A percentile compares a stretch with the other conserved stretches of the same genome.
These are phyloP conservation scores for Pyrus betulifolia DNA, from an alignment of 306 rosid species.

Conservation along the genomic window DNA sequence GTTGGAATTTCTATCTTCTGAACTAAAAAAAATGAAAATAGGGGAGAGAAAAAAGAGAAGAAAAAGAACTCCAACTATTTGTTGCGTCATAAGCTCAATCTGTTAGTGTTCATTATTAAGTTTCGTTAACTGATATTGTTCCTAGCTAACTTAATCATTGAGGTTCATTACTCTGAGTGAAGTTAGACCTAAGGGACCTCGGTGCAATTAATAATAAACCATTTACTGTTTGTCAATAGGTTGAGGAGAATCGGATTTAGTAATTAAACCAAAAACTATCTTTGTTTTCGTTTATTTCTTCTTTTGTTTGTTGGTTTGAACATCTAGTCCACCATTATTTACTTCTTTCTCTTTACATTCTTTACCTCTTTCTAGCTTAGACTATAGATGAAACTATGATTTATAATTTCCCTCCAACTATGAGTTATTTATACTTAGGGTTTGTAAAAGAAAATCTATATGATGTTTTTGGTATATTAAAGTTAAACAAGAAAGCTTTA, in stretches of 20 bases:
- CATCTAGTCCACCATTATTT: neutral
- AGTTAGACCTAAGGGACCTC: neutral
- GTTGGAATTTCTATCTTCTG: neutral
- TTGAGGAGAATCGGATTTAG: neutral
- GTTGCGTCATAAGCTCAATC: too few relatives aligned
- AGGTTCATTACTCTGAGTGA: neutral
- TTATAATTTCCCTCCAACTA: neutral
- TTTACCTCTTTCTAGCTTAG: neutral
- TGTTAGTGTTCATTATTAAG: too few relatives aligned
- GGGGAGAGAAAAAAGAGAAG: neutral
- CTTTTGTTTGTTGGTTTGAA: neutral
- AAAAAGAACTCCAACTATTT: neutral
- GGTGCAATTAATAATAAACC: neutral
- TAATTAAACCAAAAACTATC: neutral
- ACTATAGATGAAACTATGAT: neutral
- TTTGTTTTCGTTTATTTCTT: neutral
- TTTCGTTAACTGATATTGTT: neutral
- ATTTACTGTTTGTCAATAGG: neutral
- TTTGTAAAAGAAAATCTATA: neutral
- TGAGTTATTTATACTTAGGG: neutral
- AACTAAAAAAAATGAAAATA: neutral
- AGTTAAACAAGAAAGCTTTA: too few relatives aligned
- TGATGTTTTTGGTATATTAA: neutral
- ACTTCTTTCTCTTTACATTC: neutral
- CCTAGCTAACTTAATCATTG: neutral